Base-by-base conservation (phyloP, 2,329 filamentous ascomycete genomes). In the Elsinoe necatrix region DNA sequence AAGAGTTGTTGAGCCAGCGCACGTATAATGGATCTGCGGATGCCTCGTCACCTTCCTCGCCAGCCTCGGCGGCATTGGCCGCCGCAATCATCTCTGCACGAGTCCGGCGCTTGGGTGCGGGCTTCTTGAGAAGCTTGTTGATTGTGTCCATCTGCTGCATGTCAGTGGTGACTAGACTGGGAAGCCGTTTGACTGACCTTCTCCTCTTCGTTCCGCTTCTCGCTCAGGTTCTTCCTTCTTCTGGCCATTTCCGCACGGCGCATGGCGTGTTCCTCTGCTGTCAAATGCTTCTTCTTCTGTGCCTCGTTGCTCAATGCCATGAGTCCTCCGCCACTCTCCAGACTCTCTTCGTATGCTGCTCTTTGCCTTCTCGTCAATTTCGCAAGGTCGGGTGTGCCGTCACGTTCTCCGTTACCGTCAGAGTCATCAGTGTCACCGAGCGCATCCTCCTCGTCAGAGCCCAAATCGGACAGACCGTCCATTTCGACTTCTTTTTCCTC, bases 71-170 rank as follows among this genome's bases (percentile, higher is more conserved):
- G 42, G 69, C 69, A 11, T 69, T 68, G 25, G 68, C 65, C 45
- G 69, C 56, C 64, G 74, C 64, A 71, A 68, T 70, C 63, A 71
- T 72, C 54, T 71, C 68, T 57, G 81, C 82, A n/a, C 71, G 66
- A 3, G 73, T 73, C 20, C 73, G 72, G 37, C 75, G 73, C 70
- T 92, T 91, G 21, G 87, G 85, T 0, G 87, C 86, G 68, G 91
- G 88, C 68, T 91, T 90, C 71, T 90, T 90, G 54, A 93, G 81
- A 1, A 93, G 82, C 65, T 91, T 90, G 75, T 93, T 91, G 79
- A 93, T 92, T 0, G 88, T 93, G 75, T 92, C 88, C 80, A 89
- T 88, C 87, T 91, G 58, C 16, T 29, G 1, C n/a, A 18, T 29
- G 14, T 35, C 16, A 45, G 57, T 60, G 16, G 51, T 1, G 14